Percentiles rank a stretch among this genome's conserved stretches.
Conservation (phyloP, 176 grass and related monocot genomes). For the Cymbopogon citratus region DNA sequence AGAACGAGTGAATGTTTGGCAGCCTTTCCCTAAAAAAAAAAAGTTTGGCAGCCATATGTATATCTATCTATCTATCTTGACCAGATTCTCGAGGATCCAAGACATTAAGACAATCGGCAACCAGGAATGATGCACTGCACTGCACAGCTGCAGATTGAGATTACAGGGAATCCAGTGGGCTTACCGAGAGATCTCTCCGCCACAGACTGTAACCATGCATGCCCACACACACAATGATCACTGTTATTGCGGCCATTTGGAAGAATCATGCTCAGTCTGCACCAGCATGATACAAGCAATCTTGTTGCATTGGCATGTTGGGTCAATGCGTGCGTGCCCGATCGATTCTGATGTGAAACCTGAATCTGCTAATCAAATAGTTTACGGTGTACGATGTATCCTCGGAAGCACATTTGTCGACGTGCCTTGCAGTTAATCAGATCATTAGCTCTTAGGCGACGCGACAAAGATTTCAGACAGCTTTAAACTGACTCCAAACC, state of each 20-base stretch:
- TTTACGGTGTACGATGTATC: conserved; percentile 15
- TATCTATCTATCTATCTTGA: too few relatives aligned
- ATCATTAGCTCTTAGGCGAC: not conserved
- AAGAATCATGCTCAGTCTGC: conserved; percentile 18
- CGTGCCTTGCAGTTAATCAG: not conserved
- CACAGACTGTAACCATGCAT: conserved; percentile 11
- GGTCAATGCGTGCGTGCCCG: conserved; percentile 15
- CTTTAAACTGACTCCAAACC: not conserved
- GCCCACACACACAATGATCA: not conserved
- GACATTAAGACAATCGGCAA: conserved; percentile 14
- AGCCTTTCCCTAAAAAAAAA: too few relatives aligned
- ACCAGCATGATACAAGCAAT: not conserved
- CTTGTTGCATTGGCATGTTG: too few relatives aligned
- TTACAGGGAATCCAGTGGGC: not conserved
- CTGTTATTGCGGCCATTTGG: conserved; percentile 28
- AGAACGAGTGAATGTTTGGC: too few relatives aligned
- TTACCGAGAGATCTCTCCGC: conserved; percentile 28
- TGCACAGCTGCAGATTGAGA: not conserved
- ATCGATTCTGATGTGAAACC: not conserved
- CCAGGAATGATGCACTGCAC: not conserved
- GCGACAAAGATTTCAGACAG: not conserved
- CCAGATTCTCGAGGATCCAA: not conserved
- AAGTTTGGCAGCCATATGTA: too few relatives aligned
- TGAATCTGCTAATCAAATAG: not conserved
- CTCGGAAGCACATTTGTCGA: conserved; percentile 30